phyloP scores from a whole-genome alignment of 1,139 yeast genomes.

The Scheffersomyces titani region DNA sequence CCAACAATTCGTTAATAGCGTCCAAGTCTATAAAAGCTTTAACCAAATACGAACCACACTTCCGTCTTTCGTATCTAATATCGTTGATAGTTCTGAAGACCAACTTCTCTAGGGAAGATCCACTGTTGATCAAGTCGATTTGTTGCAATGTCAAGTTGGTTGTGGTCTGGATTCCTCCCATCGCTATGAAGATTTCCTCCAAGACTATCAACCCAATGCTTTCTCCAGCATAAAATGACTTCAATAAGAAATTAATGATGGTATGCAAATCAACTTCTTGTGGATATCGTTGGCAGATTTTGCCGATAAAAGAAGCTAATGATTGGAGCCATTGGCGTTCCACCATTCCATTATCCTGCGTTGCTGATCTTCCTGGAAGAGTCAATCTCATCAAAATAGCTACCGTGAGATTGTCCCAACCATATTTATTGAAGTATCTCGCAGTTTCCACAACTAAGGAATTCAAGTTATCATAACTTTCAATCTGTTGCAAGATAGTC shows the following conservation, averaged over 20 bases:
- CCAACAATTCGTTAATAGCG: constrained; percentile 61
- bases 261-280: constrained; percentile 53
- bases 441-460: constrained; percentile 81
- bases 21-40: constrained; percentile 46
- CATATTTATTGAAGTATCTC: constrained; percentile 70
- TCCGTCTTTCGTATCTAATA: constrained; percentile 44
- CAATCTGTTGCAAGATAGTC: constrained; percentile 70
- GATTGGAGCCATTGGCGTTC: constrained; percentile 88
- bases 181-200: constrained; percentile 65
- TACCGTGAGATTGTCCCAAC: constrained; percentile 84
- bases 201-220: constrained; percentile 67
- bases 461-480: constrained; percentile 87
- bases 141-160: constrained; percentile 67
- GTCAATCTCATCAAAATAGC: constrained; percentile 75
- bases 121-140: constrained; percentile 68
- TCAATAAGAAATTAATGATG: constrained; percentile 60
- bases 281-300: constrained; percentile 55
- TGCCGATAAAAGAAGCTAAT: constrained; percentile 65
- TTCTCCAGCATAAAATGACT: constrained; percentile 64
- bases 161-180: constrained; percentile 81
- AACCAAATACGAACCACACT: constrained; percentile 57
- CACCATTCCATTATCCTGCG: constrained; percentile 79
- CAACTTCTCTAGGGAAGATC: constrained; percentile 53
- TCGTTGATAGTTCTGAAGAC: constrained; percentile 69
- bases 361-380: constrained; percentile 59